A percentile compares a stretch with the other conserved stretches of the same genome.
Conservation (phyloP, 2,329 filamentous ascomycete genomes). For the Sclerotinia nivalis region DNA sequence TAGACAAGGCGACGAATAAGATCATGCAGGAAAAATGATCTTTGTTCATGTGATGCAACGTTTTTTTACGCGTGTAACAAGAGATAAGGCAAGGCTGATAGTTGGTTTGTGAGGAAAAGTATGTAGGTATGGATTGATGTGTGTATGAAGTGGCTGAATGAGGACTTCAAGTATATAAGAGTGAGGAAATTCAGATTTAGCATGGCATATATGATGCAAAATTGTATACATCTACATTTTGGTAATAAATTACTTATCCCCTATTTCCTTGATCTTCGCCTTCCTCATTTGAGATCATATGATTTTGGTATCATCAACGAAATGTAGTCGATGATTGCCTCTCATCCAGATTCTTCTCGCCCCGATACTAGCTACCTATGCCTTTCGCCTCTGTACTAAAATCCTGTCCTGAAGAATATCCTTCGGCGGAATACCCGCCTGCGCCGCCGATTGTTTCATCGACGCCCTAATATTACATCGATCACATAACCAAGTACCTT, state of each 20-base stretch:
- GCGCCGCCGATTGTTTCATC: background rate
- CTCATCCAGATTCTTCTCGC: background rate
- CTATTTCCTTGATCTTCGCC: background rate
- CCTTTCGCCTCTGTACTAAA: background rate
- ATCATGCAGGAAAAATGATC: background rate
- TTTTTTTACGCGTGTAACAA: background rate
- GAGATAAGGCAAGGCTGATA: too few relatives aligned
- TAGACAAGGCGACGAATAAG: background rate
- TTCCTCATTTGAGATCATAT: background rate
- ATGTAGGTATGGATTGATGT: background rate
- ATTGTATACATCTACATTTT: background rate
- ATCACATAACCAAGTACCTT: constrained; percentile 12
- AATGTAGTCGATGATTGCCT: too few relatives aligned
- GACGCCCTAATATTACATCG: background rate
- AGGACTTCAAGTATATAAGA: background rate
- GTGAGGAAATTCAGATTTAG: background rate
- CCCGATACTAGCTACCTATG: background rate
- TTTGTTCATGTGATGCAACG: background rate
- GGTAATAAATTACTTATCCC: background rate
- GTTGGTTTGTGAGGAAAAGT: background rate
- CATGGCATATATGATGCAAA: background rate
- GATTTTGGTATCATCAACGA: too few relatives aligned
- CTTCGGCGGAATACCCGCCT: background rate
- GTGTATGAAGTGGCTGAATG: background rate
- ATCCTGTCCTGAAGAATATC: background rate